Percentiles rank a stretch among this genome's conserved stretches.
Evolutionary conservation across 768 basidiomycete species (phyloP).

Genomic region (Mycena rosella): DNA sequence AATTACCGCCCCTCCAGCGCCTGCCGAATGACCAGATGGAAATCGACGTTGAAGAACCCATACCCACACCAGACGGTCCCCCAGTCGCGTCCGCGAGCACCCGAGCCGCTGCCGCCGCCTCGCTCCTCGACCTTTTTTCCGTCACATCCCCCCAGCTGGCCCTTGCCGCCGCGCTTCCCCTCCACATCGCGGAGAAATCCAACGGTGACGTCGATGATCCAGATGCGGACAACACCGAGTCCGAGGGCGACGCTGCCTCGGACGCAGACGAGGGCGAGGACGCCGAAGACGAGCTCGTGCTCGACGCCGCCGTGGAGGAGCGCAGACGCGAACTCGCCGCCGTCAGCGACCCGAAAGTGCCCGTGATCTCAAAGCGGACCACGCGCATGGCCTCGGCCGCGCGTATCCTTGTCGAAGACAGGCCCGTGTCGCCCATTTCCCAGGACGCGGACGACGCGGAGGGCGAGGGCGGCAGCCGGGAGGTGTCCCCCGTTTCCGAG

Average conservation of each 20-base stretch:
- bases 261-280: slow-evolving; percentile 50
- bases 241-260: slow-evolving; percentile 38
- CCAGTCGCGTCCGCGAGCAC: slow-evolving; percentile 24
- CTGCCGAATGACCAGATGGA: slow-evolving; percentile 15
- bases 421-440: slow-evolving; percentile 33
- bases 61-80: slow-evolving; percentile 10
- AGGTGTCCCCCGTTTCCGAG: slow-evolving; percentile 30
- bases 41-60: slow-evolving; percentile 32
- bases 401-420: slow-evolving; percentile 7
- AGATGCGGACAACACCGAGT: slow-evolving; percentile 44
- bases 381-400: slow-evolving; percentile 23
- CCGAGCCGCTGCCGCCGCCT: slow-evolving; percentile 29
- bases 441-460: slow-evolving; percentile 37
- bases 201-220: slow-evolving; percentile 35
- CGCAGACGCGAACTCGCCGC: slow-evolving; percentile 24
- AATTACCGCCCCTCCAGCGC: background rate
- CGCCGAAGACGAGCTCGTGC: slow-evolving; percentile 40
- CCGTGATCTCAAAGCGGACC: slow-evolving; percentile 19
- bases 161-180: slow-evolving; percentile 25
- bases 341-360: slow-evolving; percentile 32
- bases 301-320: slow-evolving; percentile 29
- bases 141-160: slow-evolving; percentile 22
- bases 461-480: slow-evolving; percentile 32
- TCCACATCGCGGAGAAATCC: background rate
- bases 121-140: slow-evolving; percentile 35